Conservation (phyloP, 192 early-diverging fungal species). For the Coemansia sp. region DNA sequence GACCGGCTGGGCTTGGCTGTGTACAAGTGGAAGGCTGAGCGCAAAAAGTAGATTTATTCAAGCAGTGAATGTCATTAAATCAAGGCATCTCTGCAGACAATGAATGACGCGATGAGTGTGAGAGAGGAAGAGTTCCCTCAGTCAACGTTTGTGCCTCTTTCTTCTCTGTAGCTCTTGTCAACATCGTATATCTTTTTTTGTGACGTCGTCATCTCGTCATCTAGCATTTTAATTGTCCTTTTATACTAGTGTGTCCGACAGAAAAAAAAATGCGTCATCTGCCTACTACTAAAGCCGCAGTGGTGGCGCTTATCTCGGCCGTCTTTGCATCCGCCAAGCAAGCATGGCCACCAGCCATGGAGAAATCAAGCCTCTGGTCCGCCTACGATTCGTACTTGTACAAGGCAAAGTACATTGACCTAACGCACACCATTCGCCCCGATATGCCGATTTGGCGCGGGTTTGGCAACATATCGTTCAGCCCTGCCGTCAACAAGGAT, state of each 20-base stretch:
- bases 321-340: not conserved
- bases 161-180: not conserved
- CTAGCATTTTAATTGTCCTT: not conserved
- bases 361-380: constrained; percentile 22
- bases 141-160: not conserved
- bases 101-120: not conserved
- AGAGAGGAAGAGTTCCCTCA: not conserved
- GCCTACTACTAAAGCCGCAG: not conserved
- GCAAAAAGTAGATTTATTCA: constrained; percentile 76
- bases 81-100: not conserved
- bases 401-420: constrained; percentile 50
- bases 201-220: not conserved
- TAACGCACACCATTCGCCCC: constrained; percentile 58
- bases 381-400: constrained; percentile 33
- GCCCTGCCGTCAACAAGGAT: constrained; percentile 37
- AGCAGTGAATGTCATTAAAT: not conserved
- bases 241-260: not conserved
- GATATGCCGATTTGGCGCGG: constrained; percentile 60
- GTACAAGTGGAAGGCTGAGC: constrained; percentile 92
- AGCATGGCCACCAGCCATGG: not conserved
- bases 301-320: not conserved
- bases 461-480: constrained; percentile 57
- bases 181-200: not conserved
- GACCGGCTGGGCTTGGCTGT: constrained; percentile 80
- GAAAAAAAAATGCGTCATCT: not conserved